Evolutionary conservation across 371 early-diverging fungal species (phyloP).

Genomic region (Mortierella sp.): DNA sequence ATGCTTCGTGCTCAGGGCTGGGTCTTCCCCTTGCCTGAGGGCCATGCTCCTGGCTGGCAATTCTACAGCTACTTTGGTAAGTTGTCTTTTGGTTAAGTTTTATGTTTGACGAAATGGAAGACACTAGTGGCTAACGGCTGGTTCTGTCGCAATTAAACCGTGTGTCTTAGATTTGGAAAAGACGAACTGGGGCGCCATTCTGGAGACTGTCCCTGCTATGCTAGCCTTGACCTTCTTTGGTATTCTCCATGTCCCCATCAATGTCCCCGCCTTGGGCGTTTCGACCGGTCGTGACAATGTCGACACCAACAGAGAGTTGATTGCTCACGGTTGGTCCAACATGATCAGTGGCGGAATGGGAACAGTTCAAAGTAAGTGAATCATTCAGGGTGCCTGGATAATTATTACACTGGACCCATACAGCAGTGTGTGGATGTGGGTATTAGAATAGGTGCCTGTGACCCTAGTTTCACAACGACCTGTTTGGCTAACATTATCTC

Average conservation of each 20-base stretch:
- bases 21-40: constrained; percentile 87
- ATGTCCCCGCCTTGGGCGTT: constrained; percentile 93
- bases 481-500: not conserved
- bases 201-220: constrained; percentile 89
- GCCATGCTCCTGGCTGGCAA: constrained; percentile 85
- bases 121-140: not conserved
- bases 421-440: not conserved
- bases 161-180: constrained; percentile 63
- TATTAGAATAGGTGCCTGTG: not conserved
- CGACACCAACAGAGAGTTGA: constrained; percentile 93
- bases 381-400: not conserved
- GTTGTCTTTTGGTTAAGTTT: not conserved
- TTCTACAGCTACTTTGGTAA: constrained; percentile 86
- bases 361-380: constrained; percentile 81
- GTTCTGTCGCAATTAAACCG: not conserved
- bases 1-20: constrained; percentile 83
- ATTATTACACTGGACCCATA: not conserved
- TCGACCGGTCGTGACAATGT: constrained; percentile 89
- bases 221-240: constrained; percentile 93
- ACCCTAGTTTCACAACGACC: not conserved
- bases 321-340: constrained; percentile 95
- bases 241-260: constrained; percentile 95
- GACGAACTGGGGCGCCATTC: constrained; percentile 85
- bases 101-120: not conserved
- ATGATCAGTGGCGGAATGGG: constrained; percentile 84